Conservation (phyloP, 2,329 filamentous ascomycete species). For the Pyrenochaeta sp. region DNA sequence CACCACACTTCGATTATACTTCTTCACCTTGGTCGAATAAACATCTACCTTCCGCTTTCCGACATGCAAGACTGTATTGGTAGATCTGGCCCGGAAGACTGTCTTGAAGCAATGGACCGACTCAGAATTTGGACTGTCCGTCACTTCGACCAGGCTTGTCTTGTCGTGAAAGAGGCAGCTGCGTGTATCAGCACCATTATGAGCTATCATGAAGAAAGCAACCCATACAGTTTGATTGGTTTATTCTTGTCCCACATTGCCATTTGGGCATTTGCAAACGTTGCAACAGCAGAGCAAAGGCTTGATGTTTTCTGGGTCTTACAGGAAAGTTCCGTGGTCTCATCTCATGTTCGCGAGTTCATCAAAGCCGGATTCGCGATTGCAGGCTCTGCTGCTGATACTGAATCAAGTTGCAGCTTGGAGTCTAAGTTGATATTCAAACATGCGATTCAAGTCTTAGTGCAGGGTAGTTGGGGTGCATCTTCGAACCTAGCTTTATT, state of each 20-base stretch:
- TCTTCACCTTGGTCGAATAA: constrained; percentile 2
- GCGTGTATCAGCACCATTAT: constrained; percentile 7
- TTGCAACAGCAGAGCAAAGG: background rate
- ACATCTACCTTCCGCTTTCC: constrained; percentile 2
- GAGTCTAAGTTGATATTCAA: constrained; percentile 7
- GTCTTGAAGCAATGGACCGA: constrained; percentile 1
- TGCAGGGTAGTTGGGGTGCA: constrained; percentile 11
- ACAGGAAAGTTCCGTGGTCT: background rate
- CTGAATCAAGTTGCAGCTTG: background rate
- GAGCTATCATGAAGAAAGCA: constrained; percentile 1
- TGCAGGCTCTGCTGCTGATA: background rate
- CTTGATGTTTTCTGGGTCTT: background rate
- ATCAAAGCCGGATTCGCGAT: constrained; percentile 3
- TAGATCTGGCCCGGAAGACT: constrained; percentile 4
- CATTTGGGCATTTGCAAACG: constrained; percentile 7
- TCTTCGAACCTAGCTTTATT: constrained; percentile 9
- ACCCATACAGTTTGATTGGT: constrained; percentile 8
- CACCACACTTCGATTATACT: constrained; percentile 4
- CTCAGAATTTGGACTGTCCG: constrained; percentile 1
- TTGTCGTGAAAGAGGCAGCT: constrained; percentile 4
- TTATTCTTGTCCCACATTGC: constrained; percentile 10
- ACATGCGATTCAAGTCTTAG: constrained; percentile 10
- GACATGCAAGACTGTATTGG: constrained; percentile 13
- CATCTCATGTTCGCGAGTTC: background rate
- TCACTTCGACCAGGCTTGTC: background rate